These are phyloP conservation scores for Karstenula rhodostoma DNA, from an alignment of 2,329 filamentous ascomycete species.

Conservation along the genomic window DNA sequence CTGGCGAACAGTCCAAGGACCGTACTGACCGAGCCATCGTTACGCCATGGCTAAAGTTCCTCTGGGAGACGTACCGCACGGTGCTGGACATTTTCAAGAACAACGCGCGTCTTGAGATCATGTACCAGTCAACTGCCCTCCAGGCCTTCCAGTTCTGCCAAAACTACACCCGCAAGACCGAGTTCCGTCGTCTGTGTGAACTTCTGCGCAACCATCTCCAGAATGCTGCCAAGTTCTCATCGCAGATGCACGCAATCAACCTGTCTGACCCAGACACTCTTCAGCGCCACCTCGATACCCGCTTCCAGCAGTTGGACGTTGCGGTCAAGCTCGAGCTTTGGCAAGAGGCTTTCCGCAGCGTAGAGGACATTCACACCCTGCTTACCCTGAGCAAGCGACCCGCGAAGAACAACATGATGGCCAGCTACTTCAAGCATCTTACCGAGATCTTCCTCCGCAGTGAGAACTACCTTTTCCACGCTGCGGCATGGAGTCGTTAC, in stretches of 20 bases:
- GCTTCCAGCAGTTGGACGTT: constrained; percentile 98
- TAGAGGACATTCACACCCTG: constrained; percentile 98
- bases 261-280: constrained; percentile 96
- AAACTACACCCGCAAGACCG: constrained; percentile 98
- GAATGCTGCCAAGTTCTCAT: constrained; percentile 98
- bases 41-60: constrained; percentile 98
- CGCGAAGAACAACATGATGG: constrained; percentile 99
- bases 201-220: constrained; percentile 98
- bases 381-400: constrained; percentile 97
- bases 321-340: constrained; percentile 97
- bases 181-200: constrained; percentile 98
- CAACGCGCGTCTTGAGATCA: constrained; percentile 95
- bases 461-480: constrained; percentile 99
- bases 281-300: constrained; percentile 95
- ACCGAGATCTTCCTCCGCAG: constrained; percentile 98
- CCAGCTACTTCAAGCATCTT: constrained; percentile 99
- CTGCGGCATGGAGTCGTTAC: constrained; percentile 95
- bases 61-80: constrained; percentile 99
- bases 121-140: constrained; percentile 97
- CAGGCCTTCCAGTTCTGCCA: constrained; percentile 99
- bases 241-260: constrained; percentile 99
- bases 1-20: constrained; percentile 95
- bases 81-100: constrained; percentile 99
- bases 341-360: constrained; percentile 99
- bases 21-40: constrained; percentile 98